Evolutionary conservation across 805 yeast species (phyloP).

Genomic region (Zygotorulaspora sp.): DNA sequence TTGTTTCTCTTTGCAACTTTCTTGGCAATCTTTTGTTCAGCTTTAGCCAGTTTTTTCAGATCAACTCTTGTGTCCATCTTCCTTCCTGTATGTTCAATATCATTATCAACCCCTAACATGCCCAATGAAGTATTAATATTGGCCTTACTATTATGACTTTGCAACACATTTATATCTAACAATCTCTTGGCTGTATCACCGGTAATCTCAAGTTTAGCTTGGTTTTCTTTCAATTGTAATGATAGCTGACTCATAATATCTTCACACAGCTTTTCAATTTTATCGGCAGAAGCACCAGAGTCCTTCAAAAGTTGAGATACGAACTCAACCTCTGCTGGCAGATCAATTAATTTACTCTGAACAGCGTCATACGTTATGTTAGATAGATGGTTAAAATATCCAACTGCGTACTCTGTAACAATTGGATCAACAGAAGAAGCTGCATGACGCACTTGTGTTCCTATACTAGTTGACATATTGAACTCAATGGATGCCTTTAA

Average conservation of each 20-base stretch:
- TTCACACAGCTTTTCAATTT: constrained; percentile 47
- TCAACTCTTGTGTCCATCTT: constrained; percentile 92
- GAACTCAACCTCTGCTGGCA: constrained; percentile 63
- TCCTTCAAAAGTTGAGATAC: constrained; percentile 59
- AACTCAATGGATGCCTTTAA: constrained; percentile 8
- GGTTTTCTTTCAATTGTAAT: constrained; percentile 56
- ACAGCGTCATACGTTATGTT: constrained; percentile 75
- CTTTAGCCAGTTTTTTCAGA: constrained; percentile 93
- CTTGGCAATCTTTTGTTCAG: constrained; percentile 94
- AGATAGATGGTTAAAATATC: constrained; percentile 82
- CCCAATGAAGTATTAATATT: constrained; percentile 74
- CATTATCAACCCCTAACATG: constrained; percentile 69
- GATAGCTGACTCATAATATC: constrained; percentile 46
- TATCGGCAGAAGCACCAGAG: constrained; percentile 73
- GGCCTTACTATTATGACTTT: constrained; percentile 57
- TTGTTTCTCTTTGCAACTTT: constrained; percentile 87
- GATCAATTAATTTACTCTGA: constrained; percentile 65
- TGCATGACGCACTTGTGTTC: constrained; percentile 72
- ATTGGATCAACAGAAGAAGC: constrained; percentile 82
- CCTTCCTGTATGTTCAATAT: constrained; percentile 88
- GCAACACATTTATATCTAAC: constrained; percentile 68
- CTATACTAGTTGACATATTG: constrained; percentile 32
- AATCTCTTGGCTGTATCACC: constrained; percentile 88
- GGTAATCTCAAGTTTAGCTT: constrained; percentile 69
- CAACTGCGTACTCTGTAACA: constrained; percentile 84